Evolutionary conservation across 345 rosid genomes (phyloP), one percentile per base, ranked within the genome.

Genomic region (Salix brachista): DNA sequence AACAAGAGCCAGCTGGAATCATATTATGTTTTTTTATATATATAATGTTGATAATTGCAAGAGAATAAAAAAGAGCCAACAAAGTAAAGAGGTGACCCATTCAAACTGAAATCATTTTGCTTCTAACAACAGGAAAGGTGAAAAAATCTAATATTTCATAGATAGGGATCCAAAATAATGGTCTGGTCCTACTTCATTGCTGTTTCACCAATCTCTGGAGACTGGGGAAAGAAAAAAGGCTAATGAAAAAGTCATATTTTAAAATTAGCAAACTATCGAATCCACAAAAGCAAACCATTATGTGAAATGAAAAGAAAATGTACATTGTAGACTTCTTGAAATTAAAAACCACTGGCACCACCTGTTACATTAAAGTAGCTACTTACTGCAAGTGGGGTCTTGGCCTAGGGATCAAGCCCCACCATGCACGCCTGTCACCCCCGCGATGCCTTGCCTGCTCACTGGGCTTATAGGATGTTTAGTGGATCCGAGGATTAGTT

Each of bases 1-100:
- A 70, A 37, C 64, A 65, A 42, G 3, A 66, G 62, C 73, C 77
- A 72, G 74, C 80, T 80, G 83, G 70, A 58, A 65, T 7, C 73
- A 39, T 50, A 34, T 26, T 26, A 23, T 26, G 11, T 8, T 7
- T 19, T 23, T 58, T 25, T 67, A 11, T 58, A 32, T 42, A 17
- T 18, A 42, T 25, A 36, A 73, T 74, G 41, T 74, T 52, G 62
- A 79, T 80, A 67, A 66, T 76, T 75, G 69, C 72, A 41, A 41
- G 69, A 65, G 37, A 70, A 56, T 39, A 71, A 16, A 69, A 28
- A 46, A 5, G 36, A 23, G 44, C 25, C 65, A 52, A 13, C 44
- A 66, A 65, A 14, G 12, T 16, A 23, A 26, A 14, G 12, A 12
- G 44, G 37, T 16, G 30, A 21, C 39, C 41, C 13, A 19, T 62